Evolutionary conservation across 495 filamentous ascomycete species (phyloP).

Genomic region (Podospora appendiculata): DNA sequence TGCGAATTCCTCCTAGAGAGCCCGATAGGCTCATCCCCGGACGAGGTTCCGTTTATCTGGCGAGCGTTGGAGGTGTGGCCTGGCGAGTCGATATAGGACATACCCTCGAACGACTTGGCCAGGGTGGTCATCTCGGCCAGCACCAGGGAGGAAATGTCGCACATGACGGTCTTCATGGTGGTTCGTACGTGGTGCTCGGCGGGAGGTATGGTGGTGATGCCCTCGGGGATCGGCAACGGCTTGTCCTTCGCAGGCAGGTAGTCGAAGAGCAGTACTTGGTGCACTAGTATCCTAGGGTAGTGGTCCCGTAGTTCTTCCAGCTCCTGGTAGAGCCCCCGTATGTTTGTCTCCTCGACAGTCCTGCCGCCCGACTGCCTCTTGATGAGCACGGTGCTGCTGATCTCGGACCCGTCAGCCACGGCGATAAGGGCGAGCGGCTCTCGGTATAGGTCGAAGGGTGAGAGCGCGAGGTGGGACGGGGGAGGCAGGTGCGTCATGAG

Average conservation of each 20-base stretch:
- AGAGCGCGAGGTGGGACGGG: slow-evolving; percentile 66
- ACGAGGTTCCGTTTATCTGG: slow-evolving; percentile 28
- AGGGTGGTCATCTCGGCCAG: slow-evolving; percentile 82
- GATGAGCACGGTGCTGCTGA: slow-evolving; percentile 38
- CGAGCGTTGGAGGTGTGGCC: slow-evolving; percentile 29
- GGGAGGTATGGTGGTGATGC: slow-evolving; percentile 66
- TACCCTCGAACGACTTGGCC: slow-evolving; percentile 74
- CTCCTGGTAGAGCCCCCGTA: slow-evolving; percentile 52
- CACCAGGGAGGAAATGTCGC: slow-evolving; percentile 77
- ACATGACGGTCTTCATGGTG: slow-evolving; percentile 93
- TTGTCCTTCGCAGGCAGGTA: slow-evolving; percentile 38
- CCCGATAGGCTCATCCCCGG: slow-evolving; percentile 24
- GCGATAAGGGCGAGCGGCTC: slow-evolving; percentile 75
- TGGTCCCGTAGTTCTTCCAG: slow-evolving; percentile 61
- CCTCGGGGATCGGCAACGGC: slow-evolving; percentile 45
- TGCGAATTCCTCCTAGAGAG: slow-evolving; percentile 48
- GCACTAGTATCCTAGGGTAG: slow-evolving; percentile 67
- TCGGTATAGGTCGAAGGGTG: slow-evolving; percentile 78
- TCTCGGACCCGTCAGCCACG: slow-evolving; percentile 63
- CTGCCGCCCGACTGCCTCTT: slow-evolving; percentile 40
- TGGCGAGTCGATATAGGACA: slow-evolving; percentile 75
- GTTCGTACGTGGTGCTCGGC: slow-evolving; percentile 63
- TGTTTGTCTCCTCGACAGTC: slow-evolving; percentile 37
- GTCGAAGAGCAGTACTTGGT: slow-evolving; percentile 75
- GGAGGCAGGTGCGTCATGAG: slow-evolving; percentile 72